phyloP scores from a whole-genome alignment of 306 rosid species.

The Medicago lupulina region DNA sequence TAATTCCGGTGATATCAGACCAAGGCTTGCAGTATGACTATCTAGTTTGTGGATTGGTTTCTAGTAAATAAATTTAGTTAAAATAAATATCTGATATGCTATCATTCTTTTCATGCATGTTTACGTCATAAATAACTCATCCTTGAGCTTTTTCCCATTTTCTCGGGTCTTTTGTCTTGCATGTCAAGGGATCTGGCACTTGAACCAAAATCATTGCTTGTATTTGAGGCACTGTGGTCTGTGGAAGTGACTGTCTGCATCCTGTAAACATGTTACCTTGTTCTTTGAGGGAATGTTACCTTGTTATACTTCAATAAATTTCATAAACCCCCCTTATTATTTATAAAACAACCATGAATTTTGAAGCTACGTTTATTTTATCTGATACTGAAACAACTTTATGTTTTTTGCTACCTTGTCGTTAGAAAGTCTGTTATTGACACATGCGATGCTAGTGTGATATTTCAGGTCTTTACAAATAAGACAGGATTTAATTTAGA shows the following conservation, averaged over 20 bases:
- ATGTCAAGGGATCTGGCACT: neutral
- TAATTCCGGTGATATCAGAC: neutral
- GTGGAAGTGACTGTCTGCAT: neutral
- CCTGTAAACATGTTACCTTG: no score
- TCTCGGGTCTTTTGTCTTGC: no score
- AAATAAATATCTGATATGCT: neutral
- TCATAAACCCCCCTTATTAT: neutral
- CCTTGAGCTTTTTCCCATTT: neutral
- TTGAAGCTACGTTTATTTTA: no score
- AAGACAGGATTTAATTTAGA: no score
- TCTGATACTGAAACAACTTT: no score
- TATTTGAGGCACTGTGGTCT: no score
- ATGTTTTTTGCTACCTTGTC: neutral
- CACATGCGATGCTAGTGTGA: neutral
- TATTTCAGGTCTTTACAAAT: no score
- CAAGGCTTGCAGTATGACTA: neutral
- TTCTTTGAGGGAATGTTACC: no score
- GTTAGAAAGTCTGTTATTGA: neutral
- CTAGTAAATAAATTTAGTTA: constrained; percentile 7
- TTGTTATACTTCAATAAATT: neutral
- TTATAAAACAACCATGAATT: no score
- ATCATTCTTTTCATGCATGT: neutral
- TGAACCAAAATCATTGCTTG: neutral
- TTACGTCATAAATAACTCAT: neutral
- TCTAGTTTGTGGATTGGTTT: constrained; percentile 3